A percentile compares a stretch with the other conserved stretches of the same genome.
These are phyloP conservation scores for Epichloe brachyelytri DNA, from an alignment of 2,329 filamentous ascomycete species.

Conservation along the genomic window DNA sequence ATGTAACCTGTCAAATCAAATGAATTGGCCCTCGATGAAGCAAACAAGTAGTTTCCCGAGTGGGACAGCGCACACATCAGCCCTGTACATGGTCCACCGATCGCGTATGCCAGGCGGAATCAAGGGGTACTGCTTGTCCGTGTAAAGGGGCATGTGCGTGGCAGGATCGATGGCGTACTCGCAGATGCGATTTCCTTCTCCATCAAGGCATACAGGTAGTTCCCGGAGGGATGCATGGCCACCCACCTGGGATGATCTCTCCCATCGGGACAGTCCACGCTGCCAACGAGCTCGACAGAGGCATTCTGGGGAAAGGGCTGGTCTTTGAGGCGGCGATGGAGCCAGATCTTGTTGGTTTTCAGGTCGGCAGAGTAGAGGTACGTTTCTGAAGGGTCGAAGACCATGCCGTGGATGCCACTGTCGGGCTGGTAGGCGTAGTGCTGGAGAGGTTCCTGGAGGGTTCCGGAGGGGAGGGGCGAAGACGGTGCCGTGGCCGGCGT, in stretches of 20 bases:
- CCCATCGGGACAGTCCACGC: constrained; percentile 54
- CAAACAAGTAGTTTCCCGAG: constrained; percentile 66
- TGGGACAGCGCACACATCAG: constrained; percentile 66
- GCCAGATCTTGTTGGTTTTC: constrained; percentile 71
- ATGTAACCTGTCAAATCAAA: constrained; percentile 71
- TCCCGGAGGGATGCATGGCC: constrained; percentile 64
- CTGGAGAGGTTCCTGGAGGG: constrained; percentile 52
- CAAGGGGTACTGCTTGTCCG: constrained; percentile 61
- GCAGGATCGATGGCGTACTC: constrained; percentile 67
- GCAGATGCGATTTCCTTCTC: constrained; percentile 73
- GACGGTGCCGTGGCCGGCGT: constrained; percentile 71
- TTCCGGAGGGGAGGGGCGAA: constrained; percentile 46
- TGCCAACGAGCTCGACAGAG: constrained; percentile 55
- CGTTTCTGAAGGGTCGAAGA: constrained; percentile 59
- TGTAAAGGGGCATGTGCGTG: constrained; percentile 67
- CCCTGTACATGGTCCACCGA: constrained; percentile 56
- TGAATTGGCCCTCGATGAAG: constrained; percentile 67
- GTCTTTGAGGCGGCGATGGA: constrained; percentile 53
- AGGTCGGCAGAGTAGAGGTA: constrained; percentile 73
- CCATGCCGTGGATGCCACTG: constrained; percentile 71
- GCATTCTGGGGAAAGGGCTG: constrained; percentile 30
- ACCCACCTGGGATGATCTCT: constrained; percentile 82
- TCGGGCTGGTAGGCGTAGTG: constrained; percentile 59
- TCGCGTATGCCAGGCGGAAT: constrained; percentile 58
- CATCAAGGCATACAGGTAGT: constrained; percentile 77